Conservation (phyloP, 1,284 basidiomycete species). For the Cryptococcus maquisensis region DNA sequence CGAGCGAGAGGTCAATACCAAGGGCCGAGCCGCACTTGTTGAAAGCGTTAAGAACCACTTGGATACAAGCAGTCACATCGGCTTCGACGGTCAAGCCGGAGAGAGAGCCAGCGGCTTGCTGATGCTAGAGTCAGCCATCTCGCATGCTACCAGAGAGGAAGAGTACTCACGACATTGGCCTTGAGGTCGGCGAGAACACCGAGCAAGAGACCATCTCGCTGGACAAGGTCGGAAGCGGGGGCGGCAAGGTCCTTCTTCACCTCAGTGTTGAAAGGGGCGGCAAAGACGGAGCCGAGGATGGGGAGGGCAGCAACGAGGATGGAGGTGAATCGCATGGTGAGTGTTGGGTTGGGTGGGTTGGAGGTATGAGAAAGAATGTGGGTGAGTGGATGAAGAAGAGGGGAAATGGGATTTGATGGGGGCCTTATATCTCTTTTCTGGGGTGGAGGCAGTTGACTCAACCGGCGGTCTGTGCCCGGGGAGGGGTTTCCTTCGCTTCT, state of each 20-base stretch:
- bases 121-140: neutral
- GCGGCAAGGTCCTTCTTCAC: constrained; percentile 7
- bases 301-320: constrained; percentile 13
- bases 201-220: no score
- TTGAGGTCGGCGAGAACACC: constrained; percentile 9
- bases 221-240: neutral
- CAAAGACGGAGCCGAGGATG: constrained; percentile 13
- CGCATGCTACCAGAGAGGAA: neutral
- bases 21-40: constrained; percentile 11
- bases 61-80: constrained; percentile 9
- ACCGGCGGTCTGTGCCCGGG: no score
- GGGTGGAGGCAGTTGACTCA: neutral
- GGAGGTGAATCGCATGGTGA: constrained; percentile 16
- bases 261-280: constrained; percentile 10
- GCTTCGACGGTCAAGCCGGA: neutral
- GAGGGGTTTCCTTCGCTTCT: no score
- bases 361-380: constrained; percentile 5
- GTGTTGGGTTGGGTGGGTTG: neutral
- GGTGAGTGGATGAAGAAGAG: neutral
- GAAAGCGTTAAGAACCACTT: constrained; percentile 11
- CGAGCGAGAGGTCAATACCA: constrained; percentile 9
- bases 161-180: constrained; percentile 9
- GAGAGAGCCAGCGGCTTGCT: neutral
- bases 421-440: constrained; percentile 3
- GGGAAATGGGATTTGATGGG: neutral